Evolutionary conservation across 2,329 filamentous ascomycete species (phyloP).

Genomic region (Hawksworthiomyces lignivorus): DNA sequence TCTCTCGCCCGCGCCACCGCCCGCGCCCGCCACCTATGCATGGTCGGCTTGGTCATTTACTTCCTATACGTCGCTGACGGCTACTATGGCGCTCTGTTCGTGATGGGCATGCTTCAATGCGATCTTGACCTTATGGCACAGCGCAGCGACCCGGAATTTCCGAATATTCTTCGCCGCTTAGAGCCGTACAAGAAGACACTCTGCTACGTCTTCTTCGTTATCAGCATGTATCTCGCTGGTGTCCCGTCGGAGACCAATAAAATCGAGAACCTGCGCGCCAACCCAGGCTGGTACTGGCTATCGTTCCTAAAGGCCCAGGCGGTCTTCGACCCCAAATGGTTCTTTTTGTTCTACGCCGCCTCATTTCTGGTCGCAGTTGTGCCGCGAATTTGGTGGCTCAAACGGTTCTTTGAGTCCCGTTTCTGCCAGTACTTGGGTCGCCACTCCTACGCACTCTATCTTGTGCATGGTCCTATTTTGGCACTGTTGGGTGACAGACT

Average conservation of each 20-base stretch:
- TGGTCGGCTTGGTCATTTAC: slow-evolving; percentile 49
- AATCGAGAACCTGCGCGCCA: slow-evolving; percentile 41
- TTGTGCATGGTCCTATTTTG: slow-evolving; percentile 56
- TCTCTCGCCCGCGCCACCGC: slow-evolving; percentile 49
- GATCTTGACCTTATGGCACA: slow-evolving; percentile 50
- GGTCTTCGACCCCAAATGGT: slow-evolving; percentile 60
- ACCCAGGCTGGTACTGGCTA: slow-evolving; percentile 53
- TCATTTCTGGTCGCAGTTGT: slow-evolving; percentile 47
- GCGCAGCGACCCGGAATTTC: slow-evolving; percentile 36
- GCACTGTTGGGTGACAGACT: slow-evolving; percentile 54
- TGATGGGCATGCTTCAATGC: slow-evolving; percentile 52
- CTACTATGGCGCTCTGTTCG: slow-evolving; percentile 53
- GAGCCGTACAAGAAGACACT: slow-evolving; percentile 42
- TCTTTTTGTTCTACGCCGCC: slow-evolving; percentile 57
- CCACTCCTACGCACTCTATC: slow-evolving; percentile 55
- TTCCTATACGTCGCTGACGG: slow-evolving; percentile 63
- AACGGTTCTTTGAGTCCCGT: slow-evolving; percentile 48
- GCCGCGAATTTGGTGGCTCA: slow-evolving; percentile 50
- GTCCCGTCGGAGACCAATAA: slow-evolving; percentile 46
- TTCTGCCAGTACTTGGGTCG: slow-evolving; percentile 56
- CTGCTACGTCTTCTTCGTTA: slow-evolving; percentile 42
- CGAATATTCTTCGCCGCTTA: slow-evolving; percentile 37
- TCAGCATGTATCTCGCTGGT: slow-evolving; percentile 51
- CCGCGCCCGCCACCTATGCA: slow-evolving; percentile 46
- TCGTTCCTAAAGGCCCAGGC: slow-evolving; percentile 58